Percentiles rank a stretch among this genome's conserved stretches.
These are phyloP conservation scores for Coniochaeta ligniaria DNA, from an alignment of 2,329 filamentous ascomycete species.

Conservation along the genomic window DNA sequence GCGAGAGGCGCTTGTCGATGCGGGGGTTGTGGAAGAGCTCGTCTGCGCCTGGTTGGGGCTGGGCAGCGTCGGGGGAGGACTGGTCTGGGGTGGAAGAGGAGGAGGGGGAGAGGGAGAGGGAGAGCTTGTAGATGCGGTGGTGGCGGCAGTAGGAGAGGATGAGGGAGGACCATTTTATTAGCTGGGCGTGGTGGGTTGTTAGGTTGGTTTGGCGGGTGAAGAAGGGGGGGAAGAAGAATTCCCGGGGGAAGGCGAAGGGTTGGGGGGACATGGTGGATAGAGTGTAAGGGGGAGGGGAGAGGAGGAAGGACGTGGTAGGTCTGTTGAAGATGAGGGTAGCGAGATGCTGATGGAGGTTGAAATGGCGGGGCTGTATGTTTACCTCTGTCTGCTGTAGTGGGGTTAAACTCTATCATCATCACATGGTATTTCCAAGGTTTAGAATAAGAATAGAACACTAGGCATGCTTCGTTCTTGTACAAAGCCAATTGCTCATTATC, in stretches of 20 bases:
- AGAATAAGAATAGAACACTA: background rate
- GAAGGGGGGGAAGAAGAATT: constrained; percentile 77
- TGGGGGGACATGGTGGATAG: background rate
- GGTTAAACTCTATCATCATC: background rate
- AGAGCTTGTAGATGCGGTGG: constrained; percentile 69
- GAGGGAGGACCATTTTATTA: constrained; percentile 78
- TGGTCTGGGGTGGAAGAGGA: constrained; percentile 21
- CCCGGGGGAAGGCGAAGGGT: constrained; percentile 50
- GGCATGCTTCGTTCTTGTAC: background rate
- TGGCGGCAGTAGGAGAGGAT: constrained; percentile 78
- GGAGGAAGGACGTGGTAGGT: background rate
- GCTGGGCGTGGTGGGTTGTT: constrained; percentile 66
- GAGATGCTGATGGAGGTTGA: background rate
- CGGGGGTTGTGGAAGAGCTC: constrained; percentile 51
- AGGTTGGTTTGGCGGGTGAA: constrained; percentile 75
- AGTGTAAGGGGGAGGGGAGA: background rate
- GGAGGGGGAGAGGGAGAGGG: constrained; percentile 48
- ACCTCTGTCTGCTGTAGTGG: background rate
- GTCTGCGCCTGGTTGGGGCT: constrained; percentile 11
- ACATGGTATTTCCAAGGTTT: too few species aligned
- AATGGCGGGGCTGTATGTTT: background rate
- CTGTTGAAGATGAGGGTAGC: background rate
- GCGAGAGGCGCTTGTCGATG: constrained; percentile 42
- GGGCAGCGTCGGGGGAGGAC: constrained; percentile 1
- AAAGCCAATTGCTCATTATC: background rate